These are phyloP conservation scores for Podospora pseudoanserina DNA, from an alignment of 495 filamentous ascomycete species.

Conservation along the genomic window DNA sequence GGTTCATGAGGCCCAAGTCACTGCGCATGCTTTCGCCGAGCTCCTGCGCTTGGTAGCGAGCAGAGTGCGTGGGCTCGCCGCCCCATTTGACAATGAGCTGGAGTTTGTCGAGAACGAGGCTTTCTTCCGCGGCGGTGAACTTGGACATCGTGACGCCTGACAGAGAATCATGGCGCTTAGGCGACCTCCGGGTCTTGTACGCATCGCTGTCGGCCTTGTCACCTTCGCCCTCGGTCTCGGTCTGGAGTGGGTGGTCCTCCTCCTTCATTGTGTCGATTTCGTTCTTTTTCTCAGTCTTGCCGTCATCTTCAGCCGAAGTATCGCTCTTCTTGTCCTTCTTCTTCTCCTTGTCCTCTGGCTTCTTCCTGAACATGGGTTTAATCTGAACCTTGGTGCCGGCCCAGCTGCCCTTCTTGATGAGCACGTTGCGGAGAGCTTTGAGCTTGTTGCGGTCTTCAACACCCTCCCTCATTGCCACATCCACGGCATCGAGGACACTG, in stretches of 20 bases:
- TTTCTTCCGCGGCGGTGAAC: slow-evolving; percentile 84
- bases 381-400: slow-evolving; percentile 98
- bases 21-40: slow-evolving; percentile 93
- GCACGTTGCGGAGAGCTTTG: slow-evolving; percentile 71
- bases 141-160: slow-evolving; percentile 83
- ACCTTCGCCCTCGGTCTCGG: slow-evolving; percentile 17
- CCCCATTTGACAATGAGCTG: slow-evolving; percentile 99
- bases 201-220: slow-evolving; percentile 15
- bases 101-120: slow-evolving; percentile 86
- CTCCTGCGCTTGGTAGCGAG: slow-evolving; percentile 92
- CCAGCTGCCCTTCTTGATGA: slow-evolving; percentile 89
- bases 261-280: slow-evolving; percentile 6
- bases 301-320: slow-evolving; percentile 17
- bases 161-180: slow-evolving; percentile 72
- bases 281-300: neutral
- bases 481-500: slow-evolving; percentile 82
- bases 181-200: slow-evolving; percentile 33
- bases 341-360: slow-evolving; percentile 53
- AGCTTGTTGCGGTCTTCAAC: slow-evolving; percentile 86
- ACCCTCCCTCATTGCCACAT: slow-evolving; percentile 67
- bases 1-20: slow-evolving; percentile 90
- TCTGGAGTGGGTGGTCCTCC: slow-evolving; percentile 1
- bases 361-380: slow-evolving; percentile 95
- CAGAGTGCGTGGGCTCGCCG: slow-evolving; percentile 95
- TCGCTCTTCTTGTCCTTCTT: slow-evolving; percentile 38